Conservation (phyloP, 208 protist species). For the Crithidia fasciculata region DNA sequence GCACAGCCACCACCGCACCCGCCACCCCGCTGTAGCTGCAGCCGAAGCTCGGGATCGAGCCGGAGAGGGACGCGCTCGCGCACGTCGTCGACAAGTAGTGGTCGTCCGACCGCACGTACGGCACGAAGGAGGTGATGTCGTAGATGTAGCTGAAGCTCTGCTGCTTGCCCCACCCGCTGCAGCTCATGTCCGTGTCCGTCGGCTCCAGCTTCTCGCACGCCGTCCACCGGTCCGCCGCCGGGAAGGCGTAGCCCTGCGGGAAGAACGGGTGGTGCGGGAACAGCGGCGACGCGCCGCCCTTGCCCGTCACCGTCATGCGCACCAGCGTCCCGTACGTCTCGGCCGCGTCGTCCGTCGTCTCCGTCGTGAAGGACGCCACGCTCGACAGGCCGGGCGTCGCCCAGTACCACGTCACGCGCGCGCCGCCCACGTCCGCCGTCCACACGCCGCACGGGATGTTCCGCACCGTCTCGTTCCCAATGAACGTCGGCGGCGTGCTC, state of each 20-base stretch:
- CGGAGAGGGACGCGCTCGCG: neutral
- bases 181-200: conserved; percentile 20
- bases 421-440: conserved; percentile 30
- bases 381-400: conserved; percentile 8
- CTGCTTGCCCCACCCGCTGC: neutral
- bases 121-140: conserved; percentile 44
- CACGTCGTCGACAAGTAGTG: conserved; percentile 17
- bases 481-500: conserved; percentile 28
- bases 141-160: conserved; percentile 41
- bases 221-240: conserved; percentile 16
- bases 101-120: conserved; percentile 19
- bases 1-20: conserved; percentile 12
- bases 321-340: conserved; percentile 26
- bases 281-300: conserved; percentile 34
- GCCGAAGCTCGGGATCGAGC: conserved; percentile 30
- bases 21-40: conserved; percentile 20
- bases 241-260: conserved; percentile 41
- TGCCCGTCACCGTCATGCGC: conserved; percentile 46
- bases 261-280: conserved; percentile 63
- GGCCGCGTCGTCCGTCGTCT: neutral
- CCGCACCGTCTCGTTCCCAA: conserved; percentile 53
- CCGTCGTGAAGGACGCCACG: neutral
- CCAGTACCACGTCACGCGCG: conserved; percentile 53
- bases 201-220: conserved; percentile 37
- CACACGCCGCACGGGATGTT: conserved; percentile 50